These are phyloP conservation scores for Aspergillus texensis DNA, from an alignment of 2,329 filamentous ascomycete species.

Conservation along the genomic window DNA sequence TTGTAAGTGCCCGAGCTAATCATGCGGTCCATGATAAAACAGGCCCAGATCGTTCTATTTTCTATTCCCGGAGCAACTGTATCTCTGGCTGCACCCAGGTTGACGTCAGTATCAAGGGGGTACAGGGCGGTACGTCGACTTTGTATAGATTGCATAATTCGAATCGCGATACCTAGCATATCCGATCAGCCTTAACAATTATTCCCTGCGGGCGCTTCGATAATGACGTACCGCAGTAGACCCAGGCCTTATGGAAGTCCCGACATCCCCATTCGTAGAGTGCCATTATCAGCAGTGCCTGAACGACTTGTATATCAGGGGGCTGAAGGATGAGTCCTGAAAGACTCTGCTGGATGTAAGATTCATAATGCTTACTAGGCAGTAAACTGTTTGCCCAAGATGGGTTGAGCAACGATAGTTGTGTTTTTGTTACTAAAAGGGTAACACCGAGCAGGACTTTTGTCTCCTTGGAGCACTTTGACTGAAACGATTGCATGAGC, in stretches of 20 bases:
- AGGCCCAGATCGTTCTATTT: conserved; percentile 5
- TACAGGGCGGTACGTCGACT: conserved; percentile 2
- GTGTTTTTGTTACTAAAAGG: conserved; percentile 1
- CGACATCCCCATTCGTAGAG: conserved; percentile 7
- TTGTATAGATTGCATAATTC: conserved; percentile 5
- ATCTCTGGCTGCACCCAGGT: background rate
- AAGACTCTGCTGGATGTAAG: background rate
- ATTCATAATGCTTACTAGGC: background rate
- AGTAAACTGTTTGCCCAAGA: background rate
- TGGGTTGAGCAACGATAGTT: background rate
- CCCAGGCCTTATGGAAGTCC: conserved; percentile 6
- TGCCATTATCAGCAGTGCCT: conserved; percentile 1
- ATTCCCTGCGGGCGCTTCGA: background rate
- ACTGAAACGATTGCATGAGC: background rate
- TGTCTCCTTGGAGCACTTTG: background rate
- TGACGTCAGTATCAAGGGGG: background rate
- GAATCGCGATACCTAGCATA: background rate
- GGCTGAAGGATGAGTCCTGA: background rate
- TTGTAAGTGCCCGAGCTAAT: conserved; percentile 3
- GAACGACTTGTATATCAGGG: conserved; percentile 3
- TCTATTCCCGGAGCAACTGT: background rate
- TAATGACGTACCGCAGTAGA: background rate
- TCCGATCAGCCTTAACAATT: background rate
- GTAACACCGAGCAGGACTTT: background rate
- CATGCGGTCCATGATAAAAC: conserved; percentile 6